Evolutionary conservation across 2,329 filamentous ascomycete species (phyloP).

Genomic region (Tolypocladium pustulatum): DNA sequence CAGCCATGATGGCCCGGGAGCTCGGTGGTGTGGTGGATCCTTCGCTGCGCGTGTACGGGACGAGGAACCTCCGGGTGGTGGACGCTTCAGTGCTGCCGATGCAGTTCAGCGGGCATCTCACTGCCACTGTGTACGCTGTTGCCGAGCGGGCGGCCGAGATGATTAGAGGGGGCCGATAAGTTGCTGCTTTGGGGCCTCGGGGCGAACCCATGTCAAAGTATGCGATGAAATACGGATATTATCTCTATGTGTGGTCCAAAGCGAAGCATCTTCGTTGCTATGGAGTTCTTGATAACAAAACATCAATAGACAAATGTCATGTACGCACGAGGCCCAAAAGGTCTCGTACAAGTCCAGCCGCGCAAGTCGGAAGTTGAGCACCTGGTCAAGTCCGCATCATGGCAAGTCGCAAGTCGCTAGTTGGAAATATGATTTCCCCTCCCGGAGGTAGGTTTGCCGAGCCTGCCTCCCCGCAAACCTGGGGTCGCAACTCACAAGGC

Average conservation of each 20-base stretch:
- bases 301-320: background rate
- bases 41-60: conserved; percentile 32
- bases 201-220: background rate
- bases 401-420: background rate
- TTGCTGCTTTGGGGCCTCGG: background rate
- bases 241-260: background rate
- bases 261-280: background rate
- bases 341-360: background rate
- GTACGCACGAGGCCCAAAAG: background rate
- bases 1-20: conserved; percentile 38
- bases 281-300: background rate
- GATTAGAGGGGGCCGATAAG: background rate
- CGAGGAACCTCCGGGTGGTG: conserved; percentile 7
- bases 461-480: background rate
- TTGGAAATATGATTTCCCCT: background rate
- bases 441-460: background rate
- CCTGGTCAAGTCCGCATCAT: background rate
- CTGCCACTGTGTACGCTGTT: conserved; percentile 8
- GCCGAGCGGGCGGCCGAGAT: conserved; percentile 8
- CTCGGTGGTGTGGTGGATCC: conserved; percentile 39
- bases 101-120: conserved; percentile 6
- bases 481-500: background rate
- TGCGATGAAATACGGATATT: background rate
- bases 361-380: background rate
- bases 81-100: conserved; percentile 10